A percentile compares a stretch with the other conserved stretches of the same genome.
These are phyloP conservation scores for Hypoxylon sp. DNA, from an alignment of 2,329 filamentous ascomycete genomes.

Conservation along the genomic window DNA sequence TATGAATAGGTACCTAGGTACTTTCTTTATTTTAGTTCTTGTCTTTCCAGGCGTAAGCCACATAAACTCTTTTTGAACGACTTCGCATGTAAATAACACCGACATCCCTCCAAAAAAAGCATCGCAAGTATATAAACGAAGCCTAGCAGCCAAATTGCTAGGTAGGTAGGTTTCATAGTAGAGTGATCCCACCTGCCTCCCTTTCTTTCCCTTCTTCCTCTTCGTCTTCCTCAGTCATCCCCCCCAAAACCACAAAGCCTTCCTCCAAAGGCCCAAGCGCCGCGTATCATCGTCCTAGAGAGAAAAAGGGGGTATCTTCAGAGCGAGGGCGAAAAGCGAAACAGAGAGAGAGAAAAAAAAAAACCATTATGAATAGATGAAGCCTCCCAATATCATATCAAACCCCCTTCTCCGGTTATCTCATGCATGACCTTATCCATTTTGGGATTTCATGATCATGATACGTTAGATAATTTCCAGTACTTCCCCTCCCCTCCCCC, in stretches of 20 bases:
- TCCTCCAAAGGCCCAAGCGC: too few species aligned
- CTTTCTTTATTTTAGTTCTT: not conserved
- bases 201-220: not conserved
- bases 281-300: conserved; percentile 27
- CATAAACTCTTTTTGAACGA: conserved; percentile 16
- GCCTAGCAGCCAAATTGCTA: not conserved
- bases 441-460: conserved; percentile 9
- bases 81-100: not conserved
- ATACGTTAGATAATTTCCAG: conserved; percentile 7
- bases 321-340: conserved; percentile 35
- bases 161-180: not conserved
- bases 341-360: conserved; percentile 4
- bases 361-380: conserved; percentile 26
- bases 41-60: conserved; percentile 20
- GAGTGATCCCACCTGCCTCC: not conserved
- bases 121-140: conserved; percentile 1
- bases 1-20: too few species aligned
- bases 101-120: conserved; percentile 2
- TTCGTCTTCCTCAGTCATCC: not conserved
- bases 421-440: conserved; percentile 3
- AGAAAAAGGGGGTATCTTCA: conserved; percentile 37
- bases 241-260: conserved; percentile 8
- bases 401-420: not conserved
- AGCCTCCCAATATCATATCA: conserved; percentile 8
- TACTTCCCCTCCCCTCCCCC: not conserved